phyloP scores from a whole-genome alignment of 495 filamentous ascomycete species.

The Neurospora sp. region DNA sequence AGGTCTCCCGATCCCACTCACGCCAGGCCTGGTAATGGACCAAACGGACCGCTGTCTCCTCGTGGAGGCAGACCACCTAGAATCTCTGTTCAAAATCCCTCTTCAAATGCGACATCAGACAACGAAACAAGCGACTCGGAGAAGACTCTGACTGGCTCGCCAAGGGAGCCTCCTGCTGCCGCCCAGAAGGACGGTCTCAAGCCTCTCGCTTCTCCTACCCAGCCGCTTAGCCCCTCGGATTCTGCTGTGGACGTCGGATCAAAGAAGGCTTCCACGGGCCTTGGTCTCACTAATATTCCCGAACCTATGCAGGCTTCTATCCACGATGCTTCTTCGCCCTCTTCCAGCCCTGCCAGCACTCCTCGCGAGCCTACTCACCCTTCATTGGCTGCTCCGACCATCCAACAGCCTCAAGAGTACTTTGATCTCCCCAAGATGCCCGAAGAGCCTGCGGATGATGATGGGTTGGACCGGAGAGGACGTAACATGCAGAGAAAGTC shows the following conservation, averaged over 20 bases:
- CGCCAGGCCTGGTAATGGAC: neutral
- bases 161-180: constrained; percentile 21
- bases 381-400: constrained; percentile 5
- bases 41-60: neutral
- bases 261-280: constrained; percentile 8
- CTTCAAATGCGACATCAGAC: neutral
- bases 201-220: constrained; percentile 12
- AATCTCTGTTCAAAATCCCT: neutral
- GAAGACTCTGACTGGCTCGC: neutral
- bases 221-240: constrained; percentile 14
- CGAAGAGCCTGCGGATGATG: constrained; percentile 5
- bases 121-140: neutral
- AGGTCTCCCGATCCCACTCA: neutral
- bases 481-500: constrained; percentile 26
- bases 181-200: constrained; percentile 18
- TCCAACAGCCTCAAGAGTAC: constrained; percentile 21
- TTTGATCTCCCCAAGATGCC: constrained; percentile 15
- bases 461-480: constrained; percentile 16
- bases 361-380: constrained; percentile 4
- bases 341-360: constrained; percentile 6
- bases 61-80: neutral
- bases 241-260: constrained; percentile 16
- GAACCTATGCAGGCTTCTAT: constrained; percentile 13
- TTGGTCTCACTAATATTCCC: constrained; percentile 10
- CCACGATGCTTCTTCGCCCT: constrained; percentile 11